Conservation (phyloP, 768 basidiomycete species). For the Calocera cornea region DNA sequence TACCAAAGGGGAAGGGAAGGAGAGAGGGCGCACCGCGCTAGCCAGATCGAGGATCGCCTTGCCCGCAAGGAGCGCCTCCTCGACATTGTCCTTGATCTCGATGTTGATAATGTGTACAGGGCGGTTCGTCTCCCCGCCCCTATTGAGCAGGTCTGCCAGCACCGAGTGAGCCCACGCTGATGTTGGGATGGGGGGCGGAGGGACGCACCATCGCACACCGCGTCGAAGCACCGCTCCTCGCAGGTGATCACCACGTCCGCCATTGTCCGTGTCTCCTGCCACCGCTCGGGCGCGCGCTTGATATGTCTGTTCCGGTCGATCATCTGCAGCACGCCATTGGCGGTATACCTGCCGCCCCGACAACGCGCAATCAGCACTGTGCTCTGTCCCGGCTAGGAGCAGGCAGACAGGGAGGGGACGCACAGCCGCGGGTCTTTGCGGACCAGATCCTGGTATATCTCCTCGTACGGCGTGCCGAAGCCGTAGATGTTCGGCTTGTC, state of each 20-base stretch:
- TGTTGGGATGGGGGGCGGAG: conserved; percentile 6
- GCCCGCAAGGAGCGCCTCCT: conserved; percentile 92
- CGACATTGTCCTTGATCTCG: conserved; percentile 98
- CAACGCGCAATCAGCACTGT: too few relatives aligned
- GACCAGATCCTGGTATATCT: conserved; percentile 82
- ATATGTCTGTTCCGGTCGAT: conserved; percentile 86
- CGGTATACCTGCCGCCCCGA: conserved; percentile 51
- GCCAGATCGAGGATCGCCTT: conserved; percentile 89
- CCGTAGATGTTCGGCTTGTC: conserved; percentile 95
- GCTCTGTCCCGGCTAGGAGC: too few relatives aligned
- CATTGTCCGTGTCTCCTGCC: conserved; percentile 80
- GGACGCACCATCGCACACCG: conserved; percentile 84
- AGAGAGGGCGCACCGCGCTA: conserved; percentile 49
- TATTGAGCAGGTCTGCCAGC: conserved; percentile 59
- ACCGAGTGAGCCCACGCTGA: not conserved
- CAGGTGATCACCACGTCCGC: conserved; percentile 98
- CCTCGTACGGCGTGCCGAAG: conserved; percentile 94
- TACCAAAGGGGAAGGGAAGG: conserved; percentile 12
- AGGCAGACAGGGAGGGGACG: conserved; percentile 24
- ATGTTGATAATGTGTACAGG: conserved; percentile 95
- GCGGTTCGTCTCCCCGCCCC: conserved; percentile 84
- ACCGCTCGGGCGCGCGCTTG: conserved; percentile 87
- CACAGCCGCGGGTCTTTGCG: conserved; percentile 73
- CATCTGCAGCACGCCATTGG: conserved; percentile 92
- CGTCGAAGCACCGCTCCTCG: conserved; percentile 96